These are phyloP conservation scores for Gaertneriomyces sp. DNA, from an alignment of 192 early-diverging fungal species.

Conservation along the genomic window DNA sequence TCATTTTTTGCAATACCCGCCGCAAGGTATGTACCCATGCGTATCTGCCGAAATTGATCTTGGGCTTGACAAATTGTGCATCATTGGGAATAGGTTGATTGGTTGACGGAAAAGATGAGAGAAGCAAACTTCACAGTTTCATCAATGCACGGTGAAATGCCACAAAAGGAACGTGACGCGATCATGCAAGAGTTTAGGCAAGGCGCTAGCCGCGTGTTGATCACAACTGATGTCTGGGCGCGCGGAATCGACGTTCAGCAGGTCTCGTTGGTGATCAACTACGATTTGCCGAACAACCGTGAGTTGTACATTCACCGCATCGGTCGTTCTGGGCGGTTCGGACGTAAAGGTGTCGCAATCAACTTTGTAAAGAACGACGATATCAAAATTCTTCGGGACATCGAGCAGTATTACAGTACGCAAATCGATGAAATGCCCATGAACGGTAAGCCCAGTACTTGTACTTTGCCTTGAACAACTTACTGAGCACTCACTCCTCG, in stretches of 20 bases:
- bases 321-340: slow-evolving; percentile 96
- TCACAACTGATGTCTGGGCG: slow-evolving; percentile 98
- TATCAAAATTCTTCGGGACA: slow-evolving; percentile 87
- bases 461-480: not conserved
- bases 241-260: slow-evolving; percentile 99
- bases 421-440: slow-evolving; percentile 95
- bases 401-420: slow-evolving; percentile 97
- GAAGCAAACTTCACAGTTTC: slow-evolving; percentile 97
- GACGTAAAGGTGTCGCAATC: slow-evolving; percentile 98
- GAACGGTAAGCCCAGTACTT: slow-evolving; percentile 34
- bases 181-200: slow-evolving; percentile 98
- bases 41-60: not conserved
- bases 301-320: slow-evolving; percentile 99
- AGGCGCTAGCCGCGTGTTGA: slow-evolving; percentile 89
- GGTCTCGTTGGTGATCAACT: slow-evolving; percentile 97
- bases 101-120: slow-evolving; percentile 94
- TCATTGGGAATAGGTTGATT: slow-evolving; percentile 66
- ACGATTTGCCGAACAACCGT: slow-evolving; percentile 92
- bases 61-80: not conserved
- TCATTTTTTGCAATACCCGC: slow-evolving; percentile 97
- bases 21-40: slow-evolving; percentile 64
- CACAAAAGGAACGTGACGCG: slow-evolving; percentile 92
- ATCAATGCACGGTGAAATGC: slow-evolving; percentile 99
- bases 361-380: slow-evolving; percentile 98
- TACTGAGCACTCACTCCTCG: not conserved